Evolutionary conservation across 2,329 filamentous ascomycete genomes (phyloP).

Genomic region (Ophiostoma perfectum): DNA sequence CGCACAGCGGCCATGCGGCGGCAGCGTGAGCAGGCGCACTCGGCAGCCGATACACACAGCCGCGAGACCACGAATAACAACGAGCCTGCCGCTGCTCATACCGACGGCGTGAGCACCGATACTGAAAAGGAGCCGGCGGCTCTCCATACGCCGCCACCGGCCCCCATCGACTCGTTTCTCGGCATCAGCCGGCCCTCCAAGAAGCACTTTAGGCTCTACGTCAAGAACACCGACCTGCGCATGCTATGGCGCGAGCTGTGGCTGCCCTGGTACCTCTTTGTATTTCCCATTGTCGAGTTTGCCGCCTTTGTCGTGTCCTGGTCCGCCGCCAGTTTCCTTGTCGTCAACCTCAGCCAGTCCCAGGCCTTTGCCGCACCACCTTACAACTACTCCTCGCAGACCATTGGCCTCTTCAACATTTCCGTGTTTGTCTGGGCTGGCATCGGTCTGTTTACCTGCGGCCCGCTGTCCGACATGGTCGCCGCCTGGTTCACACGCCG

Average conservation of each 20-base stretch:
- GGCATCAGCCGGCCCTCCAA: not conserved
- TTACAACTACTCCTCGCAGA: slow-evolving; percentile 39
- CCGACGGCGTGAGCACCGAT: not conserved
- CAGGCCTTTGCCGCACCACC: slow-evolving; percentile 40
- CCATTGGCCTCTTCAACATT: slow-evolving; percentile 47
- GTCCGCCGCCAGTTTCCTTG: slow-evolving; percentile 40
- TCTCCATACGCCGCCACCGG: not conserved
- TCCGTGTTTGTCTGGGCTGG: slow-evolving; percentile 39
- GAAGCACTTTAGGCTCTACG: slow-evolving; percentile 35
- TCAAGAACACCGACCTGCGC: slow-evolving; percentile 44
- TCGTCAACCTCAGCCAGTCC: slow-evolving; percentile 53
- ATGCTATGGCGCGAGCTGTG: slow-evolving; percentile 50
- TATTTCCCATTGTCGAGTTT: slow-evolving; percentile 59
- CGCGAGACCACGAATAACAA: no score
- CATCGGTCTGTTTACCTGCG: slow-evolving; percentile 39
- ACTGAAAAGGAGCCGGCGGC: not conserved
- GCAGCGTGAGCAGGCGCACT: slow-evolving; percentile 48
- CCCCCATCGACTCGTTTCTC: not conserved
- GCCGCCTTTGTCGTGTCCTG: slow-evolving; percentile 58
- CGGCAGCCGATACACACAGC: slow-evolving; percentile 16
- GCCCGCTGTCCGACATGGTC: slow-evolving; percentile 42
- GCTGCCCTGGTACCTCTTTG: slow-evolving; percentile 57
- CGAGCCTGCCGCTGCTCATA: not conserved
- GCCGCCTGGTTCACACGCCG: slow-evolving; percentile 36
- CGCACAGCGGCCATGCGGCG: slow-evolving; percentile 31